Evolutionary conservation across 331 rosid genomes (phyloP), one percentile per base, ranked within the genome.

Genomic region (Phaseolus coccineus): DNA sequence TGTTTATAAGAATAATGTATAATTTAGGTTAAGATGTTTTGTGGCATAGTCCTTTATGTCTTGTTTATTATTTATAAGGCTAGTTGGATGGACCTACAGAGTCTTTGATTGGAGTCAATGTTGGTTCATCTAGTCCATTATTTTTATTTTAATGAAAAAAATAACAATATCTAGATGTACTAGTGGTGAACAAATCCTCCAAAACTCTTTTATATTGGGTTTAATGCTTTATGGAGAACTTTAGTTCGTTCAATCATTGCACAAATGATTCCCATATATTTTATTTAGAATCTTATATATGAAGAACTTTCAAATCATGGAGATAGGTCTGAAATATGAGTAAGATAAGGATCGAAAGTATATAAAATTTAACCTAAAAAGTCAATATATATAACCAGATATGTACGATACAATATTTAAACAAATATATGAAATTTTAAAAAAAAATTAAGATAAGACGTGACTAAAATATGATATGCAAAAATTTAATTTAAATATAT

Each of bases 81-180:
- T 4, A 24, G 12, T 67, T 19, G n/a, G 73, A 40, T 1, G 71
- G 51, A 46, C 15, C 4, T 46, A 46, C 16, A 66, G 37, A 42
- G 31, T 40, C 10, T 22, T 11, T 66, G 24, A 19, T 2, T 3
- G 24, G 5, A 44, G 73, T 68, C 73, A 68, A 68, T 44, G 73
- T 44, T 68, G 22, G 73, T 42, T 67, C 53, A 67, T 40, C 72
- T 68, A 44, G 73, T 44, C 31, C 19, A 19, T 3, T 33, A 8
- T 37, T 40, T 42, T 12, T 10, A 10, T 24, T 68, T 68, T 44
- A 66, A 39, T 19, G 28, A 9, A 37, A 35, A 64, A 39, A 66
- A 39, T 1, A 6, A 16, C 4, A 65, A 3, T 42, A 68, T 61
- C 14, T 61, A 61, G 39, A 68, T 68, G 56, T 44, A 68, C 56